Conservation (phyloP, 2,329 filamentous ascomycete species). For the Aciculosporium take region DNA sequence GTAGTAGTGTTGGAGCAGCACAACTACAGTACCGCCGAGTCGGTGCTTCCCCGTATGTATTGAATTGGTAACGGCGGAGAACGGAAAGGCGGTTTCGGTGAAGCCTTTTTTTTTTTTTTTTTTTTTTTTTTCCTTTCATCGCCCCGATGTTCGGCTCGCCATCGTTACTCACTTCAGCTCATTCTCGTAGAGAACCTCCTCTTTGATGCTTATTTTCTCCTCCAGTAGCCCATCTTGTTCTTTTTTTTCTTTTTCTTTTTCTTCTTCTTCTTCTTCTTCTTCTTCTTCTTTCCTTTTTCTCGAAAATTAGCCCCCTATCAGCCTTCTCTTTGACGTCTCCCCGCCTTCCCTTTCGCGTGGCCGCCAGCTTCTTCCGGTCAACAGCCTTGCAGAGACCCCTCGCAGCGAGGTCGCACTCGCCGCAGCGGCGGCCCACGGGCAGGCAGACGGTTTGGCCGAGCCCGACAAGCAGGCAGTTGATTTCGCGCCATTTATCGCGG, state of each 20-base stretch:
- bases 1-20: too few relatives aligned
- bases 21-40: too few relatives aligned
- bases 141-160: too few relatives aligned
- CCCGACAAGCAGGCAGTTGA: slow-evolving; percentile 79
- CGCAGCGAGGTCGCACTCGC: slow-evolving; percentile 68
- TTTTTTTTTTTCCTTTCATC: background rate
- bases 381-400: slow-evolving; percentile 63
- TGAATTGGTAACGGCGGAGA: too few relatives aligned
- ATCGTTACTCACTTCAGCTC: too few relatives aligned
- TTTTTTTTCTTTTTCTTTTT: too few relatives aligned
- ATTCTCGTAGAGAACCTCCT: background rate
- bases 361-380: slow-evolving; percentile 46
- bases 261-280: too few relatives aligned
- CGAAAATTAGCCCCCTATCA: slow-evolving; percentile 11
- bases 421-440: slow-evolving; percentile 66
- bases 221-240: too few relatives aligned
- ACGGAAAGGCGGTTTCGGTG: too few relatives aligned
- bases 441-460: slow-evolving; percentile 77
- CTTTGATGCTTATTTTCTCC: slow-evolving; percentile 12
- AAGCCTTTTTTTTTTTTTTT: background rate
- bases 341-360: slow-evolving; percentile 43
- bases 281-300: too few relatives aligned
- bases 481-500: slow-evolving; percentile 74
- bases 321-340: slow-evolving; percentile 13
- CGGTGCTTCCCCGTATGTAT: too few relatives aligned